Evolutionary conservation across 2,329 filamentous ascomycete genomes (phyloP).

Genomic region (Dothistroma septosporum): DNA sequence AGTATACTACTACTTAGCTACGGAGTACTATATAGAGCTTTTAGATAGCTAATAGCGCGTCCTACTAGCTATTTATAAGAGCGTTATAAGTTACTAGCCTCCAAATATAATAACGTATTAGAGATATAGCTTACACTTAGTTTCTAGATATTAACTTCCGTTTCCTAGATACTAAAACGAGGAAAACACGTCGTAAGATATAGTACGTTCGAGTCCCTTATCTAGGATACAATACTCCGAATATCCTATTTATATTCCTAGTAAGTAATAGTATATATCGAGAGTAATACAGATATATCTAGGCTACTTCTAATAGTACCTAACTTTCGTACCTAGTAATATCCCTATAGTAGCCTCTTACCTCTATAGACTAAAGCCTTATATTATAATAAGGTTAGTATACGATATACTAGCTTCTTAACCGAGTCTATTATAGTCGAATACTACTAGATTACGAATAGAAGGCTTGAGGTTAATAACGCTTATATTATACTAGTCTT

Average conservation of each 20-base stretch:
- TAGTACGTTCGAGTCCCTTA: background rate
- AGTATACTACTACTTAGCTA: background rate
- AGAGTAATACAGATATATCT: slow-evolving; percentile 1
- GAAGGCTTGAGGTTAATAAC: slow-evolving; percentile 4
- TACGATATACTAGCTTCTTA: background rate
- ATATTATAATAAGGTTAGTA: background rate
- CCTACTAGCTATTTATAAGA: background rate
- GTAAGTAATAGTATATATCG: slow-evolving; percentile 1
- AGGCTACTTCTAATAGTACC: slow-evolving; percentile 17
- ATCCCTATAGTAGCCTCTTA: slow-evolving; percentile 12
- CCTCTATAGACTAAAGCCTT: slow-evolving; percentile 1
- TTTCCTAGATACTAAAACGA: background rate
- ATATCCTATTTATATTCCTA: background rate
- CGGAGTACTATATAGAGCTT: background rate
- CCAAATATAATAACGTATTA: background rate
- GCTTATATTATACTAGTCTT: background rate
- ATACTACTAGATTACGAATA: slow-evolving; percentile 3
- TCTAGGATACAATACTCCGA: background rate
- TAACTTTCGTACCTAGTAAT: slow-evolving; percentile 19
- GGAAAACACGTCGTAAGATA: background rate
- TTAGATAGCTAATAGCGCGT: background rate
- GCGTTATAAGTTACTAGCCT: background rate
- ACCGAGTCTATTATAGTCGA: slow-evolving; percentile 7
- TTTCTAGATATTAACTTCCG: background rate
- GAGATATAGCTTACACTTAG: background rate